Percentiles rank a stretch among this genome's conserved stretches.
Conservation (phyloP, 352 stramenopile genomes). For the Globisporangium okanoganense region DNA sequence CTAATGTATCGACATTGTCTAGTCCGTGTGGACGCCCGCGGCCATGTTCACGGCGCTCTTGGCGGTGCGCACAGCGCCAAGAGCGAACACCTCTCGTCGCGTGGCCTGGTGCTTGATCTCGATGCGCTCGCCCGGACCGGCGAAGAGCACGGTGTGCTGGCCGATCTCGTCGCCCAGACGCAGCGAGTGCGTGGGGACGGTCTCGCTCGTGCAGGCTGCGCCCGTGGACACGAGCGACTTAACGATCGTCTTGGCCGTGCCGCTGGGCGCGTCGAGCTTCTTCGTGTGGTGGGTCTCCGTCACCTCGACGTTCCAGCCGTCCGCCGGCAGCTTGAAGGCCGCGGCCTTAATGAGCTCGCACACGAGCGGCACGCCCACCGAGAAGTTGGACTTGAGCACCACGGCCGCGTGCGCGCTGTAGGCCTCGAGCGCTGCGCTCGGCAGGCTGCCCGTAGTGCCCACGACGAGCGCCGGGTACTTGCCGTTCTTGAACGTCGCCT, state of each 20-base stretch:
- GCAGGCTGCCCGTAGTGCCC: conserved; percentile 66
- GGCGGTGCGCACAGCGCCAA: conserved; percentile 63
- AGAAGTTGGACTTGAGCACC: conserved; percentile 82
- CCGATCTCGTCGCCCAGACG: conserved; percentile 80
- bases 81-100: conserved; percentile 78
- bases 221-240: conserved; percentile 63
- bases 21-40: conserved; percentile 60
- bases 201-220: conserved; percentile 41
- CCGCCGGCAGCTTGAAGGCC: conserved; percentile 66
- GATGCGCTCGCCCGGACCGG: conserved; percentile 71
- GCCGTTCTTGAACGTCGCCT: conserved; percentile 53
- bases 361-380: conserved; percentile 75
- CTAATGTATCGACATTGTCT: not conserved
- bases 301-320: conserved; percentile 81
- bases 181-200: conserved; percentile 61
- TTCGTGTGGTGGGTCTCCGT: conserved; percentile 85
- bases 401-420: conserved; percentile 63
- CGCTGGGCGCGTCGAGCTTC: conserved; percentile 80
- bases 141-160: conserved; percentile 81
- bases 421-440: conserved; percentile 48
- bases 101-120: conserved; percentile 84
- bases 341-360: conserved; percentile 64
- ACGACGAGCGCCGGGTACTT: conserved; percentile 72
- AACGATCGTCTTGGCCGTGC: conserved; percentile 76
- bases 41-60: conserved; percentile 43